Evolutionary conservation across 1,284 basidiomycete genomes (phyloP).

Genomic region (Violaceomyces palustris): DNA sequence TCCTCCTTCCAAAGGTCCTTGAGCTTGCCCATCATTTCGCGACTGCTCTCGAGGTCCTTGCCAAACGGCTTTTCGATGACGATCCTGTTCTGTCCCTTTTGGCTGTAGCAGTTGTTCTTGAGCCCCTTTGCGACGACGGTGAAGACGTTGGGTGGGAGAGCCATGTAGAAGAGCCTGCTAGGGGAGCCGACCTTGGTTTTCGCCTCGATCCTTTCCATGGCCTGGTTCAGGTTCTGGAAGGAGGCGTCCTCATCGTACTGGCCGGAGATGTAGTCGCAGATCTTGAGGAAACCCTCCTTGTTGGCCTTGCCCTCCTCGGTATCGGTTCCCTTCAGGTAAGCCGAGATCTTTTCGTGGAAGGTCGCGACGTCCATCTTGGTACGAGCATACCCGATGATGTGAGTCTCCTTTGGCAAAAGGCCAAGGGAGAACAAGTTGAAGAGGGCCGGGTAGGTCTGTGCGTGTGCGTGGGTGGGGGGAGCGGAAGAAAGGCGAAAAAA

Average conservation of each 20-base stretch:
- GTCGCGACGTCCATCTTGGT: conserved; percentile 50
- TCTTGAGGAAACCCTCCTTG: conserved; percentile 36
- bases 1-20: conserved; percentile 51
- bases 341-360: conserved; percentile 47
- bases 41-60: conserved; percentile 47
- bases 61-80: conserved; percentile 52
- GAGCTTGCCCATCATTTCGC: conserved; percentile 50
- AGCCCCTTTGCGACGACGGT: conserved; percentile 47
- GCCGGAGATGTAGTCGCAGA: conserved; percentile 49
- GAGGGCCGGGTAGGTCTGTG: conserved; percentile 48
- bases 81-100: conserved; percentile 46
- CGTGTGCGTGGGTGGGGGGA: background rate
- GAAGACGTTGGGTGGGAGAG: conserved; percentile 50
- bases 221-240: conserved; percentile 43
- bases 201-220: conserved; percentile 38
- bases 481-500: no score
- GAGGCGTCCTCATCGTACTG: conserved; percentile 48
- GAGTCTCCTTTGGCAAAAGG: conserved; percentile 39
- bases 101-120: conserved; percentile 46
- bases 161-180: conserved; percentile 52
- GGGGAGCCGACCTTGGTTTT: conserved; percentile 19
- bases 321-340: conserved; percentile 34
- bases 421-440: conserved; percentile 45
- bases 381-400: conserved; percentile 54
- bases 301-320: conserved; percentile 33